Base-by-base conservation (phyloP, 257 asterid genomes). In the Haberlea rhodopensis region DNA sequence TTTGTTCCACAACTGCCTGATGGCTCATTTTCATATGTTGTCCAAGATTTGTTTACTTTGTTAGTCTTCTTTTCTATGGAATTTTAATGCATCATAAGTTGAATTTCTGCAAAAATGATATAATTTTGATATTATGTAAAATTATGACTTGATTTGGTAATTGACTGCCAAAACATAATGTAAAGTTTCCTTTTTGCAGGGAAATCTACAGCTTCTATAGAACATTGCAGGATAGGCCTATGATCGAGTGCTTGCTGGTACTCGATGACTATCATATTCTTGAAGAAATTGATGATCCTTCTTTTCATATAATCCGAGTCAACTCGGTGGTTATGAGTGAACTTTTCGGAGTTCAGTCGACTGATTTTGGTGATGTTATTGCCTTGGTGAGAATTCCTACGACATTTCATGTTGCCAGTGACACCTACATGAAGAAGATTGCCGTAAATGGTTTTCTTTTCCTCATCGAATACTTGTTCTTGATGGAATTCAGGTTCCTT, bases 391-490 rank as follows among this genome's bases (percentile, higher is more conserved):
- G 78, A 74, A 87, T 87, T 31, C 97, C 97, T 60, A 74, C 91
- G 60, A 81, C 87, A 27, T 94, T 84, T 80, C 85, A 70, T 58
- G 65, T 34, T 19, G 53, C 77, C 55, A 74, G 57, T 56, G 67
- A 70, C 62, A 57, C 63, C 68, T 60, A 37, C 75, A 63, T 32
- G 81, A 76, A 28, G 80, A 67, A 70, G 85, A 81, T 73, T 80
- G 70, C 37, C 63, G 11, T 26, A 37, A 72, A 48, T 79, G 82
- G 85, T 84, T 87, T 71, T 37, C 94, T 40, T 65, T 24, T 63
- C 82, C 89, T 16, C 83, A 72, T 69, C 87, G 97, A 24, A 73
- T 94, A 76, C 91, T 94, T 23, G 95, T 90, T 77, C 99, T 94
- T 70, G 97, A 90, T 48, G 90, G 96, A 19, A 84, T 94, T 68